Evolutionary conservation across 139 green algal genomes (phyloP).

Genomic region (Eudorina sp.): DNA sequence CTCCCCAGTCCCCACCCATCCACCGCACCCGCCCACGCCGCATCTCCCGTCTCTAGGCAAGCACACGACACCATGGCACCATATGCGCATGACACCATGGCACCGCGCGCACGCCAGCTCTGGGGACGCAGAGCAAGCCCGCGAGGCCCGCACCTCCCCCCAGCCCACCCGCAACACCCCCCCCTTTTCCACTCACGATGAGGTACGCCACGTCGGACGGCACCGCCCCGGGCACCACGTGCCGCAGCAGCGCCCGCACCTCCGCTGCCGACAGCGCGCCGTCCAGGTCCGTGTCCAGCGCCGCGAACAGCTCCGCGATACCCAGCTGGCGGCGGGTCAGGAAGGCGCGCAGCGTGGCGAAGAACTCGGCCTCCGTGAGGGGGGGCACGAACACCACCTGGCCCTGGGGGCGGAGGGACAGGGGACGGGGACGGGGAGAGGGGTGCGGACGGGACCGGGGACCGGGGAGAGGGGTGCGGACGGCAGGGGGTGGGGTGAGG

Average conservation of each 20-base stretch:
- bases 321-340: conserved; percentile 37
- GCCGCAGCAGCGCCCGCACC: conserved; percentile 37
- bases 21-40: no score
- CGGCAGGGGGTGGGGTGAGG: no score
- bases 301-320: conserved; percentile 55
- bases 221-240: conserved; percentile 39
- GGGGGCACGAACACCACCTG: conserved; percentile 42
- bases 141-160: no score
- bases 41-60: no score
- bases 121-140: no score
- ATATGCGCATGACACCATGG: no score
- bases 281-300: conserved; percentile 58
- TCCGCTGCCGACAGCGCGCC: conserved; percentile 25
- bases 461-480: no score
- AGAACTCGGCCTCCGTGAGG: conserved; percentile 40
- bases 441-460: no score
- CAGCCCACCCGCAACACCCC: no score
- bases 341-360: conserved; percentile 44
- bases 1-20: no score
- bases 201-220: conserved; percentile 14
- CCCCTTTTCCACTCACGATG: not conserved
- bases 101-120: no score
- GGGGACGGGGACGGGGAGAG: not conserved
- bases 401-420: not conserved
- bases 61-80: no score